Percentiles rank a stretch among this genome's conserved stretches.
phyloP scores from a whole-genome alignment of 1,139 yeast genomes.

The Yamadazyma jaroonii region DNA sequence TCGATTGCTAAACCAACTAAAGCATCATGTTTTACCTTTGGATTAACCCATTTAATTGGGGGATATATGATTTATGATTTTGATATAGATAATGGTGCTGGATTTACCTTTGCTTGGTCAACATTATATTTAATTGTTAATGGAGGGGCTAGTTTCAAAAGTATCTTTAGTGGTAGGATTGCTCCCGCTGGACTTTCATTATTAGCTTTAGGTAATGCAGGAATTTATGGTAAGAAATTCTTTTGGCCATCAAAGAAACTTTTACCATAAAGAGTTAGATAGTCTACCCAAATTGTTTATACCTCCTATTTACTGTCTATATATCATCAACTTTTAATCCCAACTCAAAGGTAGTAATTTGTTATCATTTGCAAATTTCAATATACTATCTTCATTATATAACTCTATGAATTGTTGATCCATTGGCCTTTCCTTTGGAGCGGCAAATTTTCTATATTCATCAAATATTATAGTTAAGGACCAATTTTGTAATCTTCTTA shows the following conservation, averaged over 20 bases:
- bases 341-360: slow-evolving; percentile 69
- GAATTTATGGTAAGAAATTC: slow-evolving; percentile 68
- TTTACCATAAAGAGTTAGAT: too few relatives aligned
- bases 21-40: slow-evolving; percentile 49
- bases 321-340: slow-evolving; percentile 43
- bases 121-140: slow-evolving; percentile 72
- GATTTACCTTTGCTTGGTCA: slow-evolving; percentile 88
- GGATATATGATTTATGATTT: slow-evolving; percentile 81
- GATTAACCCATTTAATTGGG: slow-evolving; percentile 72
- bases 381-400: slow-evolving; percentile 66
- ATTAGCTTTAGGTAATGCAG: slow-evolving; percentile 61
- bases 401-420: slow-evolving; percentile 94
- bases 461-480: slow-evolving; percentile 90
- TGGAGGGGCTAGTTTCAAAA: slow-evolving; percentile 56
- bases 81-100: slow-evolving; percentile 81
- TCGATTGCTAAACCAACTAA: slow-evolving; percentile 35
- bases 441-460: slow-evolving; percentile 90
- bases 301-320: not conserved
- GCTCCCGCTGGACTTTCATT: slow-evolving; percentile 63
- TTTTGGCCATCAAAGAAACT: slow-evolving; percentile 34
- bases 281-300: too few relatives aligned
- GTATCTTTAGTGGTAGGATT: slow-evolving; percentile 35
- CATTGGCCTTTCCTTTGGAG: slow-evolving; percentile 91
- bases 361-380: slow-evolving; percentile 47
- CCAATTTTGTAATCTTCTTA: slow-evolving; percentile 88